A percentile compares a stretch with the other conserved stretches of the same genome.
phyloP scores from a whole-genome alignment of 2,329 filamentous ascomycete genomes.

The Fusarium multiceps region DNA sequence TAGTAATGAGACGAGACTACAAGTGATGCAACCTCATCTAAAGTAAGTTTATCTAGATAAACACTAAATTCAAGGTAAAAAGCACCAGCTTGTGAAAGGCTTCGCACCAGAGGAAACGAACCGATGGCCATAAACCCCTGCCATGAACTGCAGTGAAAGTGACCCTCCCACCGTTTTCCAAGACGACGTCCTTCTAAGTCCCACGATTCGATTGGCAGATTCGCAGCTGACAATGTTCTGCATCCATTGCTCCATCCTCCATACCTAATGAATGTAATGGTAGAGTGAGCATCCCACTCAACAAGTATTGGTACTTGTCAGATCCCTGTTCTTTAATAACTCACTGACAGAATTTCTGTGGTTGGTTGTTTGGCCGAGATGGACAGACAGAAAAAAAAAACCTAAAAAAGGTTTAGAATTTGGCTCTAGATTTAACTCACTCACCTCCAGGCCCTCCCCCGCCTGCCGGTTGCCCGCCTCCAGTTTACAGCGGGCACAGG shows the following conservation, averaged over 20 bases:
- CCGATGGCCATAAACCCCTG: constrained; percentile 17
- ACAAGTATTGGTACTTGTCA: constrained; percentile 26
- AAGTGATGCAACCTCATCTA: neutral
- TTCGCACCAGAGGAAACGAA: constrained; percentile 9
- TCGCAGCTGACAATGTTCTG: constrained; percentile 38
- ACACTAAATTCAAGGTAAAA: neutral
- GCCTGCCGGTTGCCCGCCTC: constrained; percentile 5
- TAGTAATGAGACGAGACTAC: neutral
- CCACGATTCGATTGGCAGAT: constrained; percentile 8
- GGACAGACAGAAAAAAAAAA: neutral
- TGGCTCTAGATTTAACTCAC: constrained; percentile 10
- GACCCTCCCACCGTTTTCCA: constrained; percentile 13
- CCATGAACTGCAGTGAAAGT: constrained; percentile 4
- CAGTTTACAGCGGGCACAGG: constrained; percentile 4
- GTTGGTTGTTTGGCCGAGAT: neutral
- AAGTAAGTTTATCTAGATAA: neutral
- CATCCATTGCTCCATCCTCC: constrained; percentile 7
- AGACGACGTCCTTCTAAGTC: constrained; percentile 12
- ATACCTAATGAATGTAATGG: neutral
- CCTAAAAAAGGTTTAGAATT: neutral
- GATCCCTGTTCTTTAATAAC: constrained; percentile 5
- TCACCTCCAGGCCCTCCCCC: constrained; percentile 16
- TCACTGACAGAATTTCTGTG: neutral
- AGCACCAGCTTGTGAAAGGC: constrained; percentile 19
- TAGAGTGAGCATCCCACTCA: constrained; percentile 9